Evolutionary conservation across 345 rosid genomes (phyloP).

Genomic region (Bruguiera parviflora): DNA sequence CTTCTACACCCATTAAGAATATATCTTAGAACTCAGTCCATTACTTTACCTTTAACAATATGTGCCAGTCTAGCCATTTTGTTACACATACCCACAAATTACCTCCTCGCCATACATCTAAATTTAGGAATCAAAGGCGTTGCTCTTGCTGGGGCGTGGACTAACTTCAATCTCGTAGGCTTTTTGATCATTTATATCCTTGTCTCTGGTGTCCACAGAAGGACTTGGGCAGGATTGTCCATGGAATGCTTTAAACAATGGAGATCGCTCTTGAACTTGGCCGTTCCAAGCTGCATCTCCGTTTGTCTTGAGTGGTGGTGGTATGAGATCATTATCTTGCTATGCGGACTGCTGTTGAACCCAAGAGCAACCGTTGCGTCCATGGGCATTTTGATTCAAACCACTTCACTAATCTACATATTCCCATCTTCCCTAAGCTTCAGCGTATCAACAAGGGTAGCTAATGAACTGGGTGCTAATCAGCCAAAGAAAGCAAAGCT

Average conservation of each 20-base stretch:
- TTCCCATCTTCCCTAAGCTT: constrained; percentile 81
- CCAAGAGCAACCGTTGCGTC: constrained; percentile 83
- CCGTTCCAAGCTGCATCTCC: constrained; percentile 83
- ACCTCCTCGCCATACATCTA: constrained; percentile 47
- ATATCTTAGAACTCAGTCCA: constrained; percentile 74
- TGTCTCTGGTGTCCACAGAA: constrained; percentile 45
- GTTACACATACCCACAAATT: constrained; percentile 24
- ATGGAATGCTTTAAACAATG: constrained; percentile 57
- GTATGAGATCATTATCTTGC: constrained; percentile 86
- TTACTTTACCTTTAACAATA: constrained; percentile 24
- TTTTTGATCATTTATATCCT: constrained; percentile 50
- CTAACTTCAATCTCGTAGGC: constrained; percentile 61
- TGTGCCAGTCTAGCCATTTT: constrained; percentile 19
- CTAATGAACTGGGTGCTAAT: constrained; percentile 72
- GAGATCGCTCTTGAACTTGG: constrained; percentile 47
- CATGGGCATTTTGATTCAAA: constrained; percentile 87
- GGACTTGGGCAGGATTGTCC: constrained; percentile 58
- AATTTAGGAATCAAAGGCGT: constrained; percentile 64
- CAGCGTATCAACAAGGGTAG: constrained; percentile 76
- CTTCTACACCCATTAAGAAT: constrained; percentile 78
- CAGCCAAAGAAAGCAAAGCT: constrained; percentile 54
- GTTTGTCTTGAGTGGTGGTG: constrained; percentile 99
- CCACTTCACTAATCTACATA: constrained; percentile 75
- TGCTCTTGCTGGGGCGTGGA: constrained; percentile 68
- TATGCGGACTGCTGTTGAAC: constrained; percentile 63